A percentile compares a stretch with the other conserved stretches of the same genome.
These are phyloP conservation scores for Lentinus tigrinus DNA, from an alignment of 768 basidiomycete genomes.

Conservation along the genomic window DNA sequence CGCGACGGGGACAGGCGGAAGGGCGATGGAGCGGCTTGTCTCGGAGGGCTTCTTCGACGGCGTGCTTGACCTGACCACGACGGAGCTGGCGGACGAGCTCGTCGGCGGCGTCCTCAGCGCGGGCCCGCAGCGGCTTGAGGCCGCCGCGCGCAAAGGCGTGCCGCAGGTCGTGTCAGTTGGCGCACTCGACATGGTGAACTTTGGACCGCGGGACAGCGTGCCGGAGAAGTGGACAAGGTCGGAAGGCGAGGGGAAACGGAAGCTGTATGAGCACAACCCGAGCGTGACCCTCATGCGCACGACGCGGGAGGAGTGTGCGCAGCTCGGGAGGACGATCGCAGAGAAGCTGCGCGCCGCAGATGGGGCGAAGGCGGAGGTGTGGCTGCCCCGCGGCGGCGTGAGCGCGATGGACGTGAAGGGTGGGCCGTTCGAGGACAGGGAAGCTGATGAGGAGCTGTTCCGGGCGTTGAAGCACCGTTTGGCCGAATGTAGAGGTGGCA, in stretches of 20 bases:
- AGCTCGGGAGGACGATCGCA: conserved; percentile 11
- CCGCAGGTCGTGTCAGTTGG: conserved; percentile 24
- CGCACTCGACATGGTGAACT: conserved; percentile 24
- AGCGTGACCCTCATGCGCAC: conserved; percentile 22
- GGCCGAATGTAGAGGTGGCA: neutral
- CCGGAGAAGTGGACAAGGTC: conserved; percentile 6
- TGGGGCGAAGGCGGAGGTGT: conserved; percentile 11
- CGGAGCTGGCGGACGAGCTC: conserved; percentile 22
- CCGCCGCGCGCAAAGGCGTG: conserved; percentile 9
- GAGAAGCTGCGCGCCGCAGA: conserved; percentile 11
- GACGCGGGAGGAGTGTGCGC: conserved; percentile 13
- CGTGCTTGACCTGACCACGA: conserved; percentile 22
- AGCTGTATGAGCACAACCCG: conserved; percentile 15
- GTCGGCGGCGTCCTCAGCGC: conserved; percentile 22
- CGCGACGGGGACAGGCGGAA: conserved; percentile 19
- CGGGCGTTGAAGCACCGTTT: conserved; percentile 4
- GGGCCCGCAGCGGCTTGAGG: conserved; percentile 19
- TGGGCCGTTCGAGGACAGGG: conserved; percentile 8
- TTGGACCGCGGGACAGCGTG: conserved; percentile 17
- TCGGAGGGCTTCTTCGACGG: conserved; percentile 17
- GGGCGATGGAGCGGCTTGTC: conserved; percentile 18
- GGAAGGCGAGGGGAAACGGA: neutral
- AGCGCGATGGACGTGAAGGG: conserved; percentile 11
- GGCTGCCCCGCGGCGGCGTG: conserved; percentile 16
- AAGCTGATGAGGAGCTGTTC: conserved; percentile 16